Evolutionary conservation across 805 yeast genomes (phyloP).

Genomic region (Hanseniaspora thailandica): DNA sequence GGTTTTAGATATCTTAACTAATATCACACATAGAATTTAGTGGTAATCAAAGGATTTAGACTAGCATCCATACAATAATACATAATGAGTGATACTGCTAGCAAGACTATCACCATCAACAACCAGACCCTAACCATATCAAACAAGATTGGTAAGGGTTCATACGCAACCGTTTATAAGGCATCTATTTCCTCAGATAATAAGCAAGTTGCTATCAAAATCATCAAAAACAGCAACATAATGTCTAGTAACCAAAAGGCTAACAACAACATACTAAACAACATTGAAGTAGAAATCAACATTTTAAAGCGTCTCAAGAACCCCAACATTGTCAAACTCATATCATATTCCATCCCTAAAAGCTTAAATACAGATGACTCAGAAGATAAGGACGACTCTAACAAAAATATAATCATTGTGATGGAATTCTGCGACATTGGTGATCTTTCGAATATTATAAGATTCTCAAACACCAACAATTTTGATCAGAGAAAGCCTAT

Average conservation of each 20-base stretch:
- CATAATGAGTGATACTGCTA: background rate
- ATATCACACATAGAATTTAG: too few relatives aligned
- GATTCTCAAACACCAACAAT: conserved; percentile 62
- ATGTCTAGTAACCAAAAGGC: conserved; percentile 65
- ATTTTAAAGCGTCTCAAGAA: conserved; percentile 80
- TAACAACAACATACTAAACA: conserved; percentile 76
- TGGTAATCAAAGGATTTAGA: too few relatives aligned
- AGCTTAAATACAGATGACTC: conserved; percentile 53
- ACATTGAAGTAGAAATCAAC: conserved; percentile 82
- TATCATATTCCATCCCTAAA: conserved; percentile 35
- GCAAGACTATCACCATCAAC: background rate
- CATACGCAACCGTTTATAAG: conserved; percentile 90
- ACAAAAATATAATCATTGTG: conserved; percentile 52
- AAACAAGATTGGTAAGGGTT: conserved; percentile 81
- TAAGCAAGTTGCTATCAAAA: conserved; percentile 4
- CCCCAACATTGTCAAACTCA: conserved; percentile 79
- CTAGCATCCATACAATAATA: background rate
- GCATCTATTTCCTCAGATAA: conserved; percentile 32
- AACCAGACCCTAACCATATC: conserved; percentile 18
- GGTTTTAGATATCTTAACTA: too few relatives aligned
- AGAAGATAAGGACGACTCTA: conserved; percentile 31
- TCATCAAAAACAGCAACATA: conserved; percentile 15
- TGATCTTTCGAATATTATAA: conserved; percentile 77
- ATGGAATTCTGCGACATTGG: conserved; percentile 98
- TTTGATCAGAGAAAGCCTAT: conserved; percentile 24